Evolutionary conservation across 1,139 yeast species (phyloP), one percentile per base, ranked within the genome.

Genomic region (Kodamaea ohmeri): DNA sequence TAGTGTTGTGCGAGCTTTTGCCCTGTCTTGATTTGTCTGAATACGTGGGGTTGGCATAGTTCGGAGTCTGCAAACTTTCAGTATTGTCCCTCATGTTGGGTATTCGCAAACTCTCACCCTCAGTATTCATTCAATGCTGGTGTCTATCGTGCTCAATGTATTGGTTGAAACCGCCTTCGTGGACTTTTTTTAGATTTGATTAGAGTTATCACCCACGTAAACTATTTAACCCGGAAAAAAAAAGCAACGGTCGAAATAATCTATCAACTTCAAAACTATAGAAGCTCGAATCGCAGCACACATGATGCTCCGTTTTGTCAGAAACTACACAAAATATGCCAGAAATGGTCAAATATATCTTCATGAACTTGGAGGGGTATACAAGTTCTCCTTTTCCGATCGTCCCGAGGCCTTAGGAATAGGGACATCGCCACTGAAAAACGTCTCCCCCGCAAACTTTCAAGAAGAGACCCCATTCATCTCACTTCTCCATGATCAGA

Each of bases 341-440:
- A 41, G 41, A n/a, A 62, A 60, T 37, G 49, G 52, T 11, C 66
- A 62, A 39, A 58, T 62, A 19, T 56, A 32, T 31, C 41, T 61
- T 12, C 67, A 61, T 42, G 37, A 40, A 18, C n/a, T 39, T 6
- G 43, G 42, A 5, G 31, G 22, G 13, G 26, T 28, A 12, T 35
- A 36, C 36, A 29, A 51, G 43, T 40, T 47, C 46, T 61, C 73
- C 3, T 62, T 71, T 37, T 63, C 70, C 0, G 43, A 58, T 19
- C 50, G 63, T 34, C 67, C 78, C 1, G 25, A 51, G 0, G 54
- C 60, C 58, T 61, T 53, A 42, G 51, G 56, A 13, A 50, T 65
- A 12, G 72, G 73, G 0, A 41, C 56, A 13, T 34, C 43, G 5
- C 29, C 51, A 7, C 32, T 36, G 4, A 39, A 40, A 3, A 37